phyloP scores from a whole-genome alignment of 257 asterid species.

The Plantago ovata region DNA sequence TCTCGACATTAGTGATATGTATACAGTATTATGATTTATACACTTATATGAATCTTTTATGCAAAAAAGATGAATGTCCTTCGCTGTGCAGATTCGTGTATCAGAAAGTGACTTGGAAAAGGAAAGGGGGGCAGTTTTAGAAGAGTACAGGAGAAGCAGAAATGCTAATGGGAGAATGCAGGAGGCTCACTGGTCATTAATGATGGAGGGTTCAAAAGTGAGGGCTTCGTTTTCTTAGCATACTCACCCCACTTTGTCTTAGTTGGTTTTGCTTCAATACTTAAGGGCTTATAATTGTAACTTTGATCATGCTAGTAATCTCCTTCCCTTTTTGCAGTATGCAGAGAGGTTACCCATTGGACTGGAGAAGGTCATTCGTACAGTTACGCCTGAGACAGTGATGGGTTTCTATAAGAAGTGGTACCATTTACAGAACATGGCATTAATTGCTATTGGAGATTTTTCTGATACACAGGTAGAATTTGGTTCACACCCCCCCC shows the following conservation, averaged over 20 bases:
- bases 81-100: slow-evolving; percentile 60
- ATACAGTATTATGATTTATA: slow-evolving; percentile 6
- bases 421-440: slow-evolving; percentile 90
- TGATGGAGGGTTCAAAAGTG: slow-evolving; percentile 99
- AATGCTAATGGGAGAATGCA: slow-evolving; percentile 97
- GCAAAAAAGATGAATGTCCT: not conserved
- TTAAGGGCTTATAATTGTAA: slow-evolving; percentile 1
- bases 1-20: slow-evolving; percentile 7
- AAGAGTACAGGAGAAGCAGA: slow-evolving; percentile 80
- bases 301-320: slow-evolving; percentile 7
- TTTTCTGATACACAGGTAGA: slow-evolving; percentile 83
- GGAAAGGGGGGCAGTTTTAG: slow-evolving; percentile 97
- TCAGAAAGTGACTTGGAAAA: slow-evolving; percentile 78
- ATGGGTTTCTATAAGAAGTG: slow-evolving; percentile 77
- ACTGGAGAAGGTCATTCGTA: slow-evolving; percentile 77
- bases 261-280: slow-evolving; percentile 12
- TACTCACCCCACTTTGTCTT: slow-evolving; percentile 1
- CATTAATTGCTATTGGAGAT: slow-evolving; percentile 91
- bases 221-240: too few relatives aligned
- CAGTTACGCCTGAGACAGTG: slow-evolving; percentile 72
- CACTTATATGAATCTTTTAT: slow-evolving; percentile 20
- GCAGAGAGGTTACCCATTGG: slow-evolving; percentile 95
- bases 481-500: slow-evolving; percentile 12
- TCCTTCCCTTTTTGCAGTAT: slow-evolving; percentile 46
- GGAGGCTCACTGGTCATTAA: slow-evolving; percentile 87